A percentile compares a stretch with the other conserved stretches of the same genome.
phyloP scores from a whole-genome alignment of 192 early-diverging fungal species.

The Rhizophagus sp. region DNA sequence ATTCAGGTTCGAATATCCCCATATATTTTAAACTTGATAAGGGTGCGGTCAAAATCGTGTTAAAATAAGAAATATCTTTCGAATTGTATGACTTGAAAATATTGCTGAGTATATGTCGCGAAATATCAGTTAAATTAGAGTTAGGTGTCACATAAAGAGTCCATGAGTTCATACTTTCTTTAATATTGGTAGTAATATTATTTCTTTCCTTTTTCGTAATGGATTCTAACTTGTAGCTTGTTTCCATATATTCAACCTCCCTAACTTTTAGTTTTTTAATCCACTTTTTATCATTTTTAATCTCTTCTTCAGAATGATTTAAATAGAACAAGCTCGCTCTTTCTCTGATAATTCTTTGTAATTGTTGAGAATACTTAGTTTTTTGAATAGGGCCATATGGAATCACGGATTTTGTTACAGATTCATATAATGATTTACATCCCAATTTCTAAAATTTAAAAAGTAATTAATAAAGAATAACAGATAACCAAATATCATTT shows the following conservation, averaged over 20 bases:
- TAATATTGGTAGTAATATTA: conserved; percentile 9
- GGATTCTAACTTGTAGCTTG: conserved; percentile 48
- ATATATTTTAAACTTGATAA: neutral
- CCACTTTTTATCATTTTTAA: conserved; percentile 54
- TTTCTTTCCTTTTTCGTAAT: conserved; percentile 32
- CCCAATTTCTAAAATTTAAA: conserved; percentile 49
- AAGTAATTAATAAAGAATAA: no score
- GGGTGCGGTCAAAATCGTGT: neutral
- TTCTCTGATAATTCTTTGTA: conserved; percentile 70
- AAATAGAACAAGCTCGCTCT: conserved; percentile 76
- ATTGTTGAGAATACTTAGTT: conserved; percentile 47
- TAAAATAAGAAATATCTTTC: neutral
- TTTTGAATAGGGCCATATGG: conserved; percentile 48
- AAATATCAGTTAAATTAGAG: neutral
- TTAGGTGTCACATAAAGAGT: neutral
- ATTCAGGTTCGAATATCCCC: neutral
- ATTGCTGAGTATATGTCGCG: neutral
- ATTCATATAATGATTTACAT: conserved; percentile 61
- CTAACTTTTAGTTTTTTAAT: conserved; percentile 65
- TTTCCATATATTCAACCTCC: conserved; percentile 66
- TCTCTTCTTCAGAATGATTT: conserved; percentile 55
- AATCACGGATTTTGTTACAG: conserved; percentile 57
- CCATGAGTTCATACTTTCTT: neutral
- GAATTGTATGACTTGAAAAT: neutral
- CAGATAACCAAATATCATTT: no score